Base-by-base conservation (phyloP, 352 stramenopile species). In the Globisporangium takayamanum region DNA sequence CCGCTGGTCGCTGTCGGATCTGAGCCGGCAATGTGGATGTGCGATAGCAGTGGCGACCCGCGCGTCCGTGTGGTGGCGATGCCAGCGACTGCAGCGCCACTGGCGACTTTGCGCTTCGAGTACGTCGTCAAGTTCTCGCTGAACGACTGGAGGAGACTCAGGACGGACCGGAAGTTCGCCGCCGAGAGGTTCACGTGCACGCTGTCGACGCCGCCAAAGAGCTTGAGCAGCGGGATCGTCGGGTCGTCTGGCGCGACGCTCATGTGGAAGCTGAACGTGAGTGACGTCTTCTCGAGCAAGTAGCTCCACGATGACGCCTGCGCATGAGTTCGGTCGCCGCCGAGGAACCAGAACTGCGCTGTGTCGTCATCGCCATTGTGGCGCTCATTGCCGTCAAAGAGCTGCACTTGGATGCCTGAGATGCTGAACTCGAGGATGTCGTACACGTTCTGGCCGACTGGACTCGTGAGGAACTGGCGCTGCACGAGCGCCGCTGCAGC, bases 171-270 rank as follows among this genome's bases (percentile, higher is more conserved):
- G 50, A 89, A 93, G 53, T 66, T 88, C 30, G 65, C 66, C 14
- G 74, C 68, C 2, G 81, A 88, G n/a, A 94, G 59, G 62, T 89
- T 90, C 30, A 93, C 42, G 26, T 81, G 73, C 15, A 94, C 75
- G 33, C 68, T 84, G 33, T 88, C 73, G 8, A 94, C 71, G 10
- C 75, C 77, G 30, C 85, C 85, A 55, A 84, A 74, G 15, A 93
- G 58, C 56, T 93, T 94, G 10, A 92, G 52, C 14, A 94, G 69
- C 41, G 85, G 79, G 51, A 91, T 86, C 8, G 76, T 88, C 1
- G 81, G 83, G 45, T 94, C 85, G 62, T 88, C 79, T 2, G 83
- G 79, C 5, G 83, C 76, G 8, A 94, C 80, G 39, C 85, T 94
- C 45, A 87, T 78, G 59, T 81, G 83, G 45, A 93, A 88, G 49